phyloP scores from a whole-genome alignment of 371 early-diverging fungal genomes.

The Lichtheimia corymbifera region DNA sequence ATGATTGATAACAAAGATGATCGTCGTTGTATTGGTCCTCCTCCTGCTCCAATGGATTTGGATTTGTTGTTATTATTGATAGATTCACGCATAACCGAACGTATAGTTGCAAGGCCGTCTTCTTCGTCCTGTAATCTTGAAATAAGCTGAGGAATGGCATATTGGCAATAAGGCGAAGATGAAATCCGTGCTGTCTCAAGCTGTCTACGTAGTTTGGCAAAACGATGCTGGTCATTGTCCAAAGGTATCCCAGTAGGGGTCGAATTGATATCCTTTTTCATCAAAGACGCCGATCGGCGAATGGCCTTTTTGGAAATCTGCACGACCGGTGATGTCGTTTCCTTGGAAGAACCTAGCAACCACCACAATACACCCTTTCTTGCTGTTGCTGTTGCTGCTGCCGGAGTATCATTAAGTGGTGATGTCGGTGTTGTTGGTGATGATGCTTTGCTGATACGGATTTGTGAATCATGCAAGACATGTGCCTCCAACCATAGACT shows the following conservation, averaged over 20 bases:
- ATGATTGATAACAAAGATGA: slow-evolving; percentile 18
- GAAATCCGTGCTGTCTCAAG: slow-evolving; percentile 58
- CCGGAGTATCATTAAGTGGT: neutral
- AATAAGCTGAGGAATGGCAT: slow-evolving; percentile 59
- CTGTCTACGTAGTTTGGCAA: slow-evolving; percentile 39
- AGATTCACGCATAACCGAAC: slow-evolving; percentile 15
- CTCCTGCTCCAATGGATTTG: neutral
- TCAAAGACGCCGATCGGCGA: slow-evolving; percentile 3
- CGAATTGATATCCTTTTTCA: slow-evolving; percentile 12
- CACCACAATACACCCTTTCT: slow-evolving; percentile 15
- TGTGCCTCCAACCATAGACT: slow-evolving; percentile 49
- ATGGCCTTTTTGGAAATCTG: slow-evolving; percentile 4
- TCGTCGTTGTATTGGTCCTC: slow-evolving; percentile 4
- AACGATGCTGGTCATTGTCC: slow-evolving; percentile 27
- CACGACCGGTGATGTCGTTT: neutral
- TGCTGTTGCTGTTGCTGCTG: slow-evolving; percentile 10
- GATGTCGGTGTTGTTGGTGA: neutral
- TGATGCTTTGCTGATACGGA: slow-evolving; percentile 7
- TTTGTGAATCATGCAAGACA: slow-evolving; percentile 50
- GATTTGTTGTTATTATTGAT: neutral
- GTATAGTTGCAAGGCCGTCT: slow-evolving; percentile 24
- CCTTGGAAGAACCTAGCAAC: neutral
- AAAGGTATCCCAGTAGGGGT: slow-evolving; percentile 8
- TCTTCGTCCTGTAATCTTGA: slow-evolving; percentile 58
- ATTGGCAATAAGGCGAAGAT: slow-evolving; percentile 59